phyloP scores from a whole-genome alignment of 371 early-diverging fungal species.

The Rhizopus sp. region DNA sequence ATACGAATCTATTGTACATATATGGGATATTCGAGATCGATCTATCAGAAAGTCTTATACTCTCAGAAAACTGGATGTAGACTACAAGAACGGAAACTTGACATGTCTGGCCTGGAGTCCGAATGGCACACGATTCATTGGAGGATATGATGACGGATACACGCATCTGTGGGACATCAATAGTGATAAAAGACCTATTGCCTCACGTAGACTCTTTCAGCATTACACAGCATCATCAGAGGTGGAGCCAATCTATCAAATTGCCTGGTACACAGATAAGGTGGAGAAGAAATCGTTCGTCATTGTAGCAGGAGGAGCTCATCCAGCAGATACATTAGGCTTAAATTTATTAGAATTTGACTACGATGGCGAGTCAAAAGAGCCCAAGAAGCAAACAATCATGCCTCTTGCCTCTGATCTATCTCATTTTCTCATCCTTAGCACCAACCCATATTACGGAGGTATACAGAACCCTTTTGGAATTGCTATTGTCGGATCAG shows the following conservation, averaged over 20 bases:
- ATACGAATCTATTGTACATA: conserved; percentile 45
- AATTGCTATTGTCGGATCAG: conserved; percentile 40
- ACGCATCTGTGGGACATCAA: conserved; percentile 54
- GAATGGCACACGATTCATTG: conserved; percentile 51
- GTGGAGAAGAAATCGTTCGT: conserved; percentile 41
- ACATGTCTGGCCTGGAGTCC: conserved; percentile 56
- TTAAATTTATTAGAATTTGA: conserved; percentile 51
- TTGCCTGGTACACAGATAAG: conserved; percentile 51
- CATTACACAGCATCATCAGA: conserved; percentile 19
- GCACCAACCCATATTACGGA: conserved; percentile 46
- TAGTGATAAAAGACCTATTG: conserved; percentile 41
- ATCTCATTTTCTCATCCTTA: conserved; percentile 51
- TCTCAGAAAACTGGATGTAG: conserved; percentile 20
- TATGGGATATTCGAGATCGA: conserved; percentile 56
- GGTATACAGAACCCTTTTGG: conserved; percentile 49
- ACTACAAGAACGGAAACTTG: conserved; percentile 31
- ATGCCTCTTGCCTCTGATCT: conserved; percentile 48
- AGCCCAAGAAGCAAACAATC: conserved; percentile 49
- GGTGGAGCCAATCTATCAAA: conserved; percentile 51
- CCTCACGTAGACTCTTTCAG: conserved; percentile 49
- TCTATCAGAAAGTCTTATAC: conserved; percentile 33
- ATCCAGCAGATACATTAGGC: conserved; percentile 36
- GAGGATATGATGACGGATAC: conserved; percentile 60
- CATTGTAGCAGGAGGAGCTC: conserved; percentile 48
- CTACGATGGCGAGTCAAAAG: conserved; percentile 37